Conservation (phyloP, 1,284 basidiomycete species). For the Ustilago esculenta region DNA sequence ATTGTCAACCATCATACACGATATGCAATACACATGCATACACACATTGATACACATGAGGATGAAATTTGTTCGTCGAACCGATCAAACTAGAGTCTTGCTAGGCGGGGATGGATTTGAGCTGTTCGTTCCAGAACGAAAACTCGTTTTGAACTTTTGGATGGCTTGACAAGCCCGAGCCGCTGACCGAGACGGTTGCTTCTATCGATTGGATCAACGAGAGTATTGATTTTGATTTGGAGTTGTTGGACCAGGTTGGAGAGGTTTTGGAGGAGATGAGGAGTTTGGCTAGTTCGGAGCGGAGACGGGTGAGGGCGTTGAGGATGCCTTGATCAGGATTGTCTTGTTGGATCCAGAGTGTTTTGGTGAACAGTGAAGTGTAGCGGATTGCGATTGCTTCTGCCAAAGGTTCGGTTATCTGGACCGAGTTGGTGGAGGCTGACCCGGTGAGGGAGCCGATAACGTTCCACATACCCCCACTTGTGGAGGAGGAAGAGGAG, state of each 20-base stretch:
- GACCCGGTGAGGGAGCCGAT: conserved; percentile 4
- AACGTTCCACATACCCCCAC: conserved; percentile 3
- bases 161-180: conserved; percentile 3
- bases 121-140: conserved; percentile 32
- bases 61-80: background rate
- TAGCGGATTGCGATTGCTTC: conserved; percentile 24
- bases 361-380: conserved; percentile 29
- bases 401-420: background rate
- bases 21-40: too few species aligned
- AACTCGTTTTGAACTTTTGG: conserved; percentile 41
- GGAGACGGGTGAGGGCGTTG: conserved; percentile 8
- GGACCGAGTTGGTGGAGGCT: background rate
- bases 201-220: background rate
- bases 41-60: background rate
- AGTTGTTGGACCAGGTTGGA: background rate
- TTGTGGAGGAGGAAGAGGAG: background rate
- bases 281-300: conserved; percentile 14
- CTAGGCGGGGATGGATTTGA: background rate
- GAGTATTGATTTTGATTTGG: background rate
- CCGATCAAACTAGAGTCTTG: too few species aligned
- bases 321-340: conserved; percentile 14
- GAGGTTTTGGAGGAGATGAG: background rate
- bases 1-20: too few species aligned
- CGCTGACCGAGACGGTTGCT: background rate
- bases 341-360: conserved; percentile 16